A percentile compares a stretch with the other conserved stretches of the same genome.
phyloP scores from a whole-genome alignment of 2,329 filamentous ascomycete species.

The Pestalotiopsis sp. region DNA sequence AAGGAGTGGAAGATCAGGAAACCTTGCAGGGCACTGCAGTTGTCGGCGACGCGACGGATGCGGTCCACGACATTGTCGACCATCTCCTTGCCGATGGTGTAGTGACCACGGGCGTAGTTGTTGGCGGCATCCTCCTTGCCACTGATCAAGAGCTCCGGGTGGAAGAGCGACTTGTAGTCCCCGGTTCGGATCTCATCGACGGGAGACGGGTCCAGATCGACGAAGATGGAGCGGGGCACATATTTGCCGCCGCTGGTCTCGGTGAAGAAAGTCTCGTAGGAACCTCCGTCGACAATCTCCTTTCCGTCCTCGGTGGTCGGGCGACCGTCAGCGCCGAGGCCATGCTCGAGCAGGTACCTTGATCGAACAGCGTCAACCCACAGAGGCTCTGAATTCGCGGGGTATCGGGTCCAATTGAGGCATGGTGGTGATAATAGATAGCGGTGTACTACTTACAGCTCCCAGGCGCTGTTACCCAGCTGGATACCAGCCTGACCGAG shows the following conservation, averaged over 20 bases:
- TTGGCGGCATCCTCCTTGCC: conserved; percentile 79
- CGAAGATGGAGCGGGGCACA: conserved; percentile 72
- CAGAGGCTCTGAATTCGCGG: neutral
- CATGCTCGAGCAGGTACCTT: conserved; percentile 74
- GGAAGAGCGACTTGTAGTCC: conserved; percentile 69
- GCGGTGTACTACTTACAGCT: conserved; percentile 62
- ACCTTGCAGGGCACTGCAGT: conserved; percentile 73
- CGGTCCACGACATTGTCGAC: conserved; percentile 71
- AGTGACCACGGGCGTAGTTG: conserved; percentile 77
- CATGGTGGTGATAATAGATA: conserved; percentile 19
- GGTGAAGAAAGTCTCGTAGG: conserved; percentile 74
- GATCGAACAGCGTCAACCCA: conserved; percentile 16
- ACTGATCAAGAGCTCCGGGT: conserved; percentile 72
- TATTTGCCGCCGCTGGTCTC: conserved; percentile 74
- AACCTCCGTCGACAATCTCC: conserved; percentile 63
- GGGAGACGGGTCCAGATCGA: conserved; percentile 73
- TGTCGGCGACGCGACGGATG: conserved; percentile 71
- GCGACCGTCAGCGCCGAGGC: conserved; percentile 66
- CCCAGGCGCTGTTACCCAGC: conserved; percentile 76
- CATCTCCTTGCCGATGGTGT: conserved; percentile 78
- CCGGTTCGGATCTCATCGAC: conserved; percentile 76
- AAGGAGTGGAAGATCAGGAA: conserved; percentile 79
- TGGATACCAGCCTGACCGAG: conserved; percentile 72
- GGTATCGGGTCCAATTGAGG: neutral
- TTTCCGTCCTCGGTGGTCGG: conserved; percentile 59